Conservation (phyloP, 148 eudicot genomes). For the Fagopyrum homotropicum region DNA sequence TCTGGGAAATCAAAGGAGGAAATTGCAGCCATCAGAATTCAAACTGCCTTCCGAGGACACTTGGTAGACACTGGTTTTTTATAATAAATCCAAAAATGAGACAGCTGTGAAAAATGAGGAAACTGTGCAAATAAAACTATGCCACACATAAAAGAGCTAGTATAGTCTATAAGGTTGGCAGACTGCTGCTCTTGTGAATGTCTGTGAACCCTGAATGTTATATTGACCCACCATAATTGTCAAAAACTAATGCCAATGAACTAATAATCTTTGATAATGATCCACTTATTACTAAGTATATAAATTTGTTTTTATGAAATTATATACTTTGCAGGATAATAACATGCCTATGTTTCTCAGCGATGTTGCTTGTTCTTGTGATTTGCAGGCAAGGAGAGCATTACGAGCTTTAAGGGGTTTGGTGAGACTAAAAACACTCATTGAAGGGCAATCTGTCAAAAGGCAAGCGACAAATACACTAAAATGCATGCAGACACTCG, state of each 20-base stretch:
- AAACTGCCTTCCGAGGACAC: conserved; percentile 70
- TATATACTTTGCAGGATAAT: background rate
- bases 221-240: too few species aligned
- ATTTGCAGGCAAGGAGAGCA: conserved; percentile 74
- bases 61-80: conserved; percentile 34
- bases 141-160: background rate
- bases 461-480: conserved; percentile 73
- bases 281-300: background rate
- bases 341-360: background rate
- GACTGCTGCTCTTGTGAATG: too few species aligned
- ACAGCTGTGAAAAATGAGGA: too few species aligned
- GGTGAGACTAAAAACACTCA: conserved; percentile 71
- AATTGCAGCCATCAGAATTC: conserved; percentile 70
- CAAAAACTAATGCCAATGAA: too few species aligned
- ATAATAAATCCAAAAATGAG: too few species aligned
- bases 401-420: conserved; percentile 78
- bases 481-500: conserved; percentile 80
- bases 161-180: background rate
- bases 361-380: background rate
- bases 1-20: conserved; percentile 63
- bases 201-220: too few species aligned
- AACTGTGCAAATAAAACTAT: background rate
- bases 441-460: conserved; percentile 82
- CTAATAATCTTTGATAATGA: background rate
- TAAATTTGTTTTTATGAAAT: background rate